phyloP scores from a whole-genome alignment of 2,329 filamentous ascomycete species.

The Pezicula neosporulosa region DNA sequence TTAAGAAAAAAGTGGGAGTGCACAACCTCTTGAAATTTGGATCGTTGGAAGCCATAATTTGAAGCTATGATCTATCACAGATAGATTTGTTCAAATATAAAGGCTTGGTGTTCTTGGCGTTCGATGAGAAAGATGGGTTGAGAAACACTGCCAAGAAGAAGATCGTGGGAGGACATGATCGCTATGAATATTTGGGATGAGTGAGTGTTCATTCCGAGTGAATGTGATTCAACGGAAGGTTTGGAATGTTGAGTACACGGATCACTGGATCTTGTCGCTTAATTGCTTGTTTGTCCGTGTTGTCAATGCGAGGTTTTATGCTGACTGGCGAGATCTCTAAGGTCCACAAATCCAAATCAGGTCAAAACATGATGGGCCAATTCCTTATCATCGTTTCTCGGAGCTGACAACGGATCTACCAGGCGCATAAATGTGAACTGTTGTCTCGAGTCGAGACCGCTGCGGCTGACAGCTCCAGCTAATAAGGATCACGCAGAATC shows the following conservation, averaged over 20 bases:
- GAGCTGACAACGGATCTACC: background rate
- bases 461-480: background rate
- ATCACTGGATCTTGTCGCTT: background rate
- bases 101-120: background rate
- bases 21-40: background rate
- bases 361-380: background rate
- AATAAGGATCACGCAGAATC: background rate
- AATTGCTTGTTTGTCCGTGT: background rate
- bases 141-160: background rate
- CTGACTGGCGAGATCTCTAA: background rate
- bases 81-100: background rate
- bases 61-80: background rate
- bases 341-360: background rate
- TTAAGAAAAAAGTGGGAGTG: background rate
- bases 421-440: background rate
- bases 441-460: background rate
- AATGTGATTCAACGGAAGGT: background rate
- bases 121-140: background rate
- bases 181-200: background rate
- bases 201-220: background rate
- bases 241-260: background rate
- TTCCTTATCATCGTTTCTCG: background rate
- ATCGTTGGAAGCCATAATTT: background rate
- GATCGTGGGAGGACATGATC: background rate
- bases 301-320: background rate